Evolutionary conservation across 2,329 filamentous ascomycete species (phyloP).

Genomic region (Verticillium klebahnii): DNA sequence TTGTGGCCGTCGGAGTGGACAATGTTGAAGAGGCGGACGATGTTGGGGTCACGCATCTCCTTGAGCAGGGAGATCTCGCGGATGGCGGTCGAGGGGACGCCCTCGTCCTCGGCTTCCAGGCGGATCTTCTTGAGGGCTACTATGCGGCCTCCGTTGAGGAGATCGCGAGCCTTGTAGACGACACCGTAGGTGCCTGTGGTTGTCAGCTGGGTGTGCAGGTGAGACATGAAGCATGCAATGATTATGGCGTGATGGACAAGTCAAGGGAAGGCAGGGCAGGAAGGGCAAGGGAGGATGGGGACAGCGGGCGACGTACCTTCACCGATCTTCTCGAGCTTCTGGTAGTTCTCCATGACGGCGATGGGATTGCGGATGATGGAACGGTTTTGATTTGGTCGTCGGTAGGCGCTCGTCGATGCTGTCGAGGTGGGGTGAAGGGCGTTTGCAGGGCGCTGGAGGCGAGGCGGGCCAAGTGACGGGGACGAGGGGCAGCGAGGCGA

Average conservation of each 20-base stretch:
- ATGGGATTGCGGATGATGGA: neutral
- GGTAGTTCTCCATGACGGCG: constrained; percentile 80
- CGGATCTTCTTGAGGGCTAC: constrained; percentile 95
- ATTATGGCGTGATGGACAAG: constrained; percentile 2
- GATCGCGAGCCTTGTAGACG: constrained; percentile 89
- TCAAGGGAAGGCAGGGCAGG: neutral
- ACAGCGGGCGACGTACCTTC: constrained; percentile 61
- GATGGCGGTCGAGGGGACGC: constrained; percentile 87
- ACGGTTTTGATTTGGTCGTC: neutral
- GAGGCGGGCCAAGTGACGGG: neutral
- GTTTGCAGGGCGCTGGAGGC: constrained; percentile 1
- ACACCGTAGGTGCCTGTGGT: constrained; percentile 82
- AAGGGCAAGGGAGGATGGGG: neutral
- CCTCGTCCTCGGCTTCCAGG: constrained; percentile 91
- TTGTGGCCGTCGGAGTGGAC: constrained; percentile 94
- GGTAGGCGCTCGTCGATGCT: neutral
- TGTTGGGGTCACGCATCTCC: constrained; percentile 90
- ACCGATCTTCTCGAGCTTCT: constrained; percentile 94
- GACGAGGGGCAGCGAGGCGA: constrained; percentile 1
- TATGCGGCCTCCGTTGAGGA: constrained; percentile 75
- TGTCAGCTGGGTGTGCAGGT: neutral
- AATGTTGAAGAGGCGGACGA: constrained; percentile 84
- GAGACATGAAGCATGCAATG: neutral
- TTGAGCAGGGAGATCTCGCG: constrained; percentile 92
- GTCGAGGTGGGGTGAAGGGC: constrained; percentile 1